Conservation (phyloP, 2,329 filamentous ascomycete species). For the Dactylonectria estremocensis region DNA sequence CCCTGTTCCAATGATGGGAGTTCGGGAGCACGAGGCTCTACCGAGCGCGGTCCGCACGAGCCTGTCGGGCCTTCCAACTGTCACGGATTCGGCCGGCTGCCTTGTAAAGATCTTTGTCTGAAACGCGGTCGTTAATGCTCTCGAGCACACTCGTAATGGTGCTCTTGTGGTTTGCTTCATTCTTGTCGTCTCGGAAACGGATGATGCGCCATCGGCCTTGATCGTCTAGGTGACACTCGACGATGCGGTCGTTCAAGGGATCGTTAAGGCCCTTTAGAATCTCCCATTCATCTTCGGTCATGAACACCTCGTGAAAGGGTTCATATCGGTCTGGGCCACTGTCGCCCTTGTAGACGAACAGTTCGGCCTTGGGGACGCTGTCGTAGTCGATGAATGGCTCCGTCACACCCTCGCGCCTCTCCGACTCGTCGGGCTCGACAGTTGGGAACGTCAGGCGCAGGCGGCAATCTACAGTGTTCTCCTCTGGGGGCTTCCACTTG, state of each 20-base stretch:
- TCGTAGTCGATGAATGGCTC: conserved; percentile 84
- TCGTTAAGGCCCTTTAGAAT: conserved; percentile 80
- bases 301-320: conserved; percentile 75
- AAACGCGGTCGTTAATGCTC: conserved; percentile 89
- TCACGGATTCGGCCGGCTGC: conserved; percentile 80
- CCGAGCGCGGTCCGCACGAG: conserved; percentile 44
- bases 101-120: conserved; percentile 83
- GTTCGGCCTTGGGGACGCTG: conserved; percentile 79
- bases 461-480: conserved; percentile 96
- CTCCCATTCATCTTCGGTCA: conserved; percentile 88
- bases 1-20: not conserved
- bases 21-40: conserved; percentile 9
- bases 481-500: conserved; percentile 97
- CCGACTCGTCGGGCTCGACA: conserved; percentile 77
- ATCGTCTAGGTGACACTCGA: conserved; percentile 90
- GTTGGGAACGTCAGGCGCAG: conserved; percentile 83
- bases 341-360: conserved; percentile 79
- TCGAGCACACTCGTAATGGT: conserved; percentile 90
- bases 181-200: conserved; percentile 93
- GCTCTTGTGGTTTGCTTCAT: conserved; percentile 88
- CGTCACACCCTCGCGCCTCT: conserved; percentile 76
- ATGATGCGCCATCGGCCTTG: conserved; percentile 86
- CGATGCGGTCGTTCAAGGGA: conserved; percentile 87
- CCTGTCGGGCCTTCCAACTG: conserved; percentile 80
- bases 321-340: conserved; percentile 69